Conservation (phyloP, 495 filamentous ascomycete species). For the Daldinia childiae region DNA sequence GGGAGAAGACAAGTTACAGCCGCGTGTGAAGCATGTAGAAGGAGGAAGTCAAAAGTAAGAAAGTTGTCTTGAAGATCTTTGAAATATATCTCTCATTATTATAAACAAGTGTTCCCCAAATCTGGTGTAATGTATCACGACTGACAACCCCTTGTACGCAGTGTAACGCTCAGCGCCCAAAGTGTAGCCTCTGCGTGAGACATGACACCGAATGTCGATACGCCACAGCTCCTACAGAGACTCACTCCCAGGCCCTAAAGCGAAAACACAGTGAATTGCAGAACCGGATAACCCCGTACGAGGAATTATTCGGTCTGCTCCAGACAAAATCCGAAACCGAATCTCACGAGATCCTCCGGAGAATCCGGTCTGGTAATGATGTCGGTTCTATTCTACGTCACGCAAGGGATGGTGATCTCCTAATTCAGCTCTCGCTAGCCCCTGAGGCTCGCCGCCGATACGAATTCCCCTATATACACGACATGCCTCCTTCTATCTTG, state of each 20-base stretch:
- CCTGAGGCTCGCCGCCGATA: conserved; percentile 53
- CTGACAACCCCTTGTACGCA: conserved; percentile 26
- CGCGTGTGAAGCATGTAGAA: conserved; percentile 64
- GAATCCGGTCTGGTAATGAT: conserved; percentile 52
- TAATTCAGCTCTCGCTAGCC: conserved; percentile 49
- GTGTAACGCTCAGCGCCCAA: conserved; percentile 53
- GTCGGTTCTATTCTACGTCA: conserved; percentile 48
- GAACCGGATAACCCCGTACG: conserved; percentile 45
- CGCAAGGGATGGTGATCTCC: conserved; percentile 52
- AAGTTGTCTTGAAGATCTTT: background rate
- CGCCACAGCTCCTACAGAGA: conserved; percentile 51
- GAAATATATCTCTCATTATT: background rate
- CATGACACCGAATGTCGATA: conserved; percentile 50
- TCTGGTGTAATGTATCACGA: conserved; percentile 15
- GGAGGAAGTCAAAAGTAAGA: conserved; percentile 64
- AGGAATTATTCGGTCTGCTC: conserved; percentile 50
- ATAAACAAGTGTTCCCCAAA: too few relatives aligned
- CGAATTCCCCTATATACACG: conserved; percentile 52
- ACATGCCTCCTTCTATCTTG: conserved; percentile 50
- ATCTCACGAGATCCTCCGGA: conserved; percentile 48
- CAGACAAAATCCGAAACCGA: conserved; percentile 47
- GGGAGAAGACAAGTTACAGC: conserved; percentile 59
- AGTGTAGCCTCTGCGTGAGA: conserved; percentile 49
- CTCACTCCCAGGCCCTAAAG: conserved; percentile 54
- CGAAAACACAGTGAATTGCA: conserved; percentile 53